Evolutionary conservation across 345 rosid genomes (phyloP), one percentile per base, ranked within the genome.

Genomic region (Aegle marmelos): DNA sequence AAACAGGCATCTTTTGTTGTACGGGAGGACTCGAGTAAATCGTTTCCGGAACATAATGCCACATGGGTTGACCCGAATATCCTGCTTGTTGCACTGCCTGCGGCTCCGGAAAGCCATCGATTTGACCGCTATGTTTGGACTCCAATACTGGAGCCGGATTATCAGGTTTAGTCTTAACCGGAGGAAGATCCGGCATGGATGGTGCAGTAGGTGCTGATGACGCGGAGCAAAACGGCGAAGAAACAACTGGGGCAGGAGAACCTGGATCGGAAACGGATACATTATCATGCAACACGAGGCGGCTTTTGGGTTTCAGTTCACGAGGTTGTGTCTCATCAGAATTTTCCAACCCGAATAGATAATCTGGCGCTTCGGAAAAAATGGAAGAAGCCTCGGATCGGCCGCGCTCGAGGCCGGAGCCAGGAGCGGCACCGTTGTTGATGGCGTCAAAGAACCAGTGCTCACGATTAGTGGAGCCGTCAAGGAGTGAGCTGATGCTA

Each of bases 391-490:
- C 96, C 81, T 95, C 98, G 5, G 98, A 93, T 63, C 97, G 87
- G 24, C 85, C 91, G 0, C 95, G 93, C 81, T 92, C 98, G 9
- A 92, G 91, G n/a, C 82, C 82, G 39, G 69, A 76, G 68, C 78
- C 80, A 3, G 79, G 24, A 45, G 76, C 83, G 17, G 85, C 75
- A 28, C 85, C 79, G 16, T 91, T 78, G 61, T 95, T 93, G 56
- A 95, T 90, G 17, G 97, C 97, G 78, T 95, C 98, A 2, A 95
- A 79, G 76, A 95, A 95, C 99, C 99, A 95, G 71, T 91, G 88
- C 64, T 92, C 98, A 0, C 99, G 91, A 61, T 93, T 93, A 6
- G 91, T 74, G 5, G 98, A 90, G 78, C 95, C 93, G 53, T 91
- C 96, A 33, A 95, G 92, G 60, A 95, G 94, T 27, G 97, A 91